A percentile compares a stretch with the other conserved stretches of the same genome.
Conservation (phyloP, 1,139 yeast genomes). For the Arxiozyma bovina region DNA sequence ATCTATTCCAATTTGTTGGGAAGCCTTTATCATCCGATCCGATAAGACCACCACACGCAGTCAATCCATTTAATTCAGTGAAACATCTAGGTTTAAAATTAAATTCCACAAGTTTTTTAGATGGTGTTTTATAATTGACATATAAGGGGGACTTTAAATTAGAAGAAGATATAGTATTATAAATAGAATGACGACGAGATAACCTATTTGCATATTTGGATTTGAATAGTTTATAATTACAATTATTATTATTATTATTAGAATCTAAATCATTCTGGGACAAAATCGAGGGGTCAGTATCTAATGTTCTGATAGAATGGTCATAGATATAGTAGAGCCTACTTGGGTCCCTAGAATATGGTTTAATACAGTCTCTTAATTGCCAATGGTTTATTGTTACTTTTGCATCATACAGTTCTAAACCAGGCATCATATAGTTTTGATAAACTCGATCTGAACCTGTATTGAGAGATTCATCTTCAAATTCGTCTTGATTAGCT, state of each 20-base stretch:
- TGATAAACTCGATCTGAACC: conserved; percentile 29
- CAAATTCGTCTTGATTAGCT: conserved; percentile 13
- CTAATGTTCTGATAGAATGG: conserved; percentile 38
- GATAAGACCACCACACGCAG: conserved; percentile 67
- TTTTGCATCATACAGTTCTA: conserved; percentile 28
- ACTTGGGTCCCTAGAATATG: conserved; percentile 33
- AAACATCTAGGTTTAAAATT: conserved; percentile 63
- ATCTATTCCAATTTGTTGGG: conserved; percentile 23
- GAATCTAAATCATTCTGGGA: not conserved
- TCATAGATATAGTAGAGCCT: conserved; percentile 45
- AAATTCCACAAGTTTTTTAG: conserved; percentile 38
- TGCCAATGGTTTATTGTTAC: conserved; percentile 69
- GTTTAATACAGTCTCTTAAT: conserved; percentile 62
- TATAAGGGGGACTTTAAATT: not conserved
- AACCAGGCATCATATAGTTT: conserved; percentile 29
- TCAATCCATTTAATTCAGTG: conserved; percentile 46
- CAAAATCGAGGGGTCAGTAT: conserved; percentile 27
- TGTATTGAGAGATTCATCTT: conserved; percentile 20
- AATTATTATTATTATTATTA: conserved; percentile 7
- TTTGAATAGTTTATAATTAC: not conserved
- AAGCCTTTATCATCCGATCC: conserved; percentile 32
- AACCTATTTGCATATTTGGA: conserved; percentile 4
- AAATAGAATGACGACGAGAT: conserved; percentile 2
- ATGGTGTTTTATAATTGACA: conserved; percentile 15
- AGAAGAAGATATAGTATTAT: not conserved